These are phyloP conservation scores for Xylariaceae sp. DNA, from an alignment of 2,329 filamentous ascomycete genomes.

Conservation along the genomic window DNA sequence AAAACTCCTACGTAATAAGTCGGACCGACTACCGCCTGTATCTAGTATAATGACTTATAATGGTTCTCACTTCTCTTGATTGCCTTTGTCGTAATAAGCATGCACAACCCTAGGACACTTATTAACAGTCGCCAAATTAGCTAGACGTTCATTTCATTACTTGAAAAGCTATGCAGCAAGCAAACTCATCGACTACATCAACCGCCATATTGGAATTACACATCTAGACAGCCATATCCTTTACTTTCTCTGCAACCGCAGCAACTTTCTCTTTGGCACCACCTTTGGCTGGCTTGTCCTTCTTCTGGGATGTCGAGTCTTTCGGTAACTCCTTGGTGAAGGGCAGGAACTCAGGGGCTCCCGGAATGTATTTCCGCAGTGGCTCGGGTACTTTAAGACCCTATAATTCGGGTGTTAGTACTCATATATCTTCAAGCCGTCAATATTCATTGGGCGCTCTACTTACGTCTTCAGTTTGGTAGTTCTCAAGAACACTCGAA, in stretches of 20 bases:
- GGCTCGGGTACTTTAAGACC: constrained; percentile 73
- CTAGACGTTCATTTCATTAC: too few species aligned
- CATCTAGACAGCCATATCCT: neutral
- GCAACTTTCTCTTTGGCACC: neutral
- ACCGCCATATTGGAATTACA: neutral
- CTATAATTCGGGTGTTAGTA: constrained; percentile 35
- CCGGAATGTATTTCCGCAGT: constrained; percentile 67
- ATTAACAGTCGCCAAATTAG: too few species aligned
- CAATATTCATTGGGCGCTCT: too few species aligned
- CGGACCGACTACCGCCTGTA: too few species aligned
- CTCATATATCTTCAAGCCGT: neutral
- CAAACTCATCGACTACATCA: too few species aligned
- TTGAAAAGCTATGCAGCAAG: too few species aligned
- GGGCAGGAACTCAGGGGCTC: neutral
- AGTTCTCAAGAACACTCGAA: constrained; percentile 77
- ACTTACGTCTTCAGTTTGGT: constrained; percentile 80
- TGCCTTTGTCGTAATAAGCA: too few species aligned
- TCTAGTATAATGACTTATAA: too few species aligned
- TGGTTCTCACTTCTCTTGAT: too few species aligned
- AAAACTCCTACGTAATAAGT: too few species aligned
- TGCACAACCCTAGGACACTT: too few species aligned
- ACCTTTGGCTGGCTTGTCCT: neutral
- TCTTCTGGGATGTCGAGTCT: neutral
- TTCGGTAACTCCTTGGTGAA: neutral
- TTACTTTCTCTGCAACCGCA: neutral